Evolutionary conservation across 208 protist species (phyloP), one percentile per base, ranked within the genome.

Genomic region (Trypanosoma rangeli): DNA sequence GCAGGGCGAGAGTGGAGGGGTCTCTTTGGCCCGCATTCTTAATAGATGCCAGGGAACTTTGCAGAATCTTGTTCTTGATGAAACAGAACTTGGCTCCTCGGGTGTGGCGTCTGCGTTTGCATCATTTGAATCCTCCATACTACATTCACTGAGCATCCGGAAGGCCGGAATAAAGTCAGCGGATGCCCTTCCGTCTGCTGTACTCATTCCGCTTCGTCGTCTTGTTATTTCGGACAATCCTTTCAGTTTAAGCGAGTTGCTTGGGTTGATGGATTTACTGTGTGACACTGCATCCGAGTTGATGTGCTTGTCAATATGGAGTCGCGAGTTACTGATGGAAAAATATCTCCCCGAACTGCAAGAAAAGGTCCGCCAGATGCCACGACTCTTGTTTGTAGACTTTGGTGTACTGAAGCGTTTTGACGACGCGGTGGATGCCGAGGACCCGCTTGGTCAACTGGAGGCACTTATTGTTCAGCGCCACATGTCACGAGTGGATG

Each of bases 351-450:
- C 65, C 20, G 22, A 29, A 18, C 61, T 87, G 22, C 37, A 70
- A n/a, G 67, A 73, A 28, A 67, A 89, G 15, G 71, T 79, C 0
- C 52, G 72, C 39, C 22, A 70, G 28, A 72, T 89, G 33, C 65
- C 74, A 37, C 61, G 49, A 18, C 76, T 94, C 35, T 56, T 83
- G 0, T 86, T 86, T 67, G 68, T 78, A 3, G 89, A 94, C 59
- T 80, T 87, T 65, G 89, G 89, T 13, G 76, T 90, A 18, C 55
- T 86, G 68, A 66, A 77, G 4, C 79, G 85, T 13, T 92, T 92
- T 69, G 84, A 91, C 54, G 46, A 64, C 18, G 48, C 48, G 37
- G 64, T 42, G 10, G 73, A 83, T 56, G 64, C 74, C 20, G 68
- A 75, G 24, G 78, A 78, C 55, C 64, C 71, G 26, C 82, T 90